These are phyloP conservation scores for Sarocladium oryzae DNA, from an alignment of 2,329 filamentous ascomycete species.

Conservation along the genomic window DNA sequence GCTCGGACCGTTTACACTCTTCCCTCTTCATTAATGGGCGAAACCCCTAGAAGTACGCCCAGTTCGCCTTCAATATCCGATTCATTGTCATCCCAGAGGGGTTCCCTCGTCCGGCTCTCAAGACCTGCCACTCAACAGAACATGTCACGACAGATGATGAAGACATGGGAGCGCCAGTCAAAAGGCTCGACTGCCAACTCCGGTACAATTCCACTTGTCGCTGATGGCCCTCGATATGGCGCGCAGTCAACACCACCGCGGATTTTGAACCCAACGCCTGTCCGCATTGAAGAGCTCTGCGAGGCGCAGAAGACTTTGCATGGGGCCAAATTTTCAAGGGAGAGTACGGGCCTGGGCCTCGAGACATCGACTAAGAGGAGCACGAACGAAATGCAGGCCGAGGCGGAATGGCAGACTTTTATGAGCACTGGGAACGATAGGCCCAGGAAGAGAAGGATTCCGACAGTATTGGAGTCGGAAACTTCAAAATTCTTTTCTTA, in stretches of 20 bases:
- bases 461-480: background rate
- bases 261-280: slow-evolving; percentile 20
- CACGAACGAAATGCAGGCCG: background rate
- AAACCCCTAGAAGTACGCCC: background rate
- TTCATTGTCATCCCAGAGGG: background rate
- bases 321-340: slow-evolving; percentile 2
- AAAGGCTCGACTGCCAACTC: background rate
- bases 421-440: too few species aligned
- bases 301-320: background rate
- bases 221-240: slow-evolving; percentile 14
- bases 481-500: too few species aligned
- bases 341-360: slow-evolving; percentile 8
- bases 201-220: background rate
- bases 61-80: background rate
- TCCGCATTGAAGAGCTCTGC: slow-evolving; percentile 10
- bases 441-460: too few species aligned
- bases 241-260: slow-evolving; percentile 12
- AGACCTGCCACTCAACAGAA: background rate
- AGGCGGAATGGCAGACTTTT: background rate
- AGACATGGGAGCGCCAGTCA: background rate
- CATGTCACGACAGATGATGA: background rate
- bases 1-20: slow-evolving; percentile 16
- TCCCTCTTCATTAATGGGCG: background rate
- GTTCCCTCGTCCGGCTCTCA: background rate
- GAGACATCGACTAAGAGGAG: background rate